phyloP scores from a whole-genome alignment of 2,329 filamentous ascomycete species.

The Apiospora saccharicola region DNA sequence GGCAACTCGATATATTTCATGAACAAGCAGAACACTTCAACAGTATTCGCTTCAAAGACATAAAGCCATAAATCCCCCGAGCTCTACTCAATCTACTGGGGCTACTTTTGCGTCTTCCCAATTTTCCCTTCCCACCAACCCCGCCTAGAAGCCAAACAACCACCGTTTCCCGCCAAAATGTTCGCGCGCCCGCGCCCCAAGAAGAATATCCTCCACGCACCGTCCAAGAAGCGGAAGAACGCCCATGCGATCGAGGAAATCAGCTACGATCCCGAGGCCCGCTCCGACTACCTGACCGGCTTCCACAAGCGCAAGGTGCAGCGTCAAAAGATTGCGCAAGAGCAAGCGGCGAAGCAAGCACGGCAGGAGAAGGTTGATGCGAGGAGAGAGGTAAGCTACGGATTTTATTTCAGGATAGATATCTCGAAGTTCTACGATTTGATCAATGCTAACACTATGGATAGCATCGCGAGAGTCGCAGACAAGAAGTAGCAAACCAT shows the following conservation, averaged over 20 bases:
- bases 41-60: background rate
- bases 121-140: background rate
- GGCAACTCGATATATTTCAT: background rate
- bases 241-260: constrained; percentile 76
- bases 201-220: constrained; percentile 63
- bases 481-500: constrained; percentile 81
- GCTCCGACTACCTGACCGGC: constrained; percentile 88
- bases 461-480: constrained; percentile 84
- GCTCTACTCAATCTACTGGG: too few relatives aligned
- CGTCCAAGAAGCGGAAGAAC: constrained; percentile 72
- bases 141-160: background rate
- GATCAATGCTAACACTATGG: background rate
- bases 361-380: constrained; percentile 78
- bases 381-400: constrained; percentile 72
- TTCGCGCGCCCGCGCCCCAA: constrained; percentile 68
- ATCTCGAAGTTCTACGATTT: background rate
- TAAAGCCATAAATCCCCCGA: too few relatives aligned
- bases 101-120: too few relatives aligned
- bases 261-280: constrained; percentile 80
- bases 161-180: constrained; percentile 37
- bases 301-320: constrained; percentile 96
- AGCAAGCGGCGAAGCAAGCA: constrained; percentile 78
- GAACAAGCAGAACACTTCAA: constrained; percentile 6
- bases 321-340: constrained; percentile 84
- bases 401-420: background rate